Evolutionary conservation across 192 early-diverging fungal genomes (phyloP).

Genomic region (Coemansia sp.): DNA sequence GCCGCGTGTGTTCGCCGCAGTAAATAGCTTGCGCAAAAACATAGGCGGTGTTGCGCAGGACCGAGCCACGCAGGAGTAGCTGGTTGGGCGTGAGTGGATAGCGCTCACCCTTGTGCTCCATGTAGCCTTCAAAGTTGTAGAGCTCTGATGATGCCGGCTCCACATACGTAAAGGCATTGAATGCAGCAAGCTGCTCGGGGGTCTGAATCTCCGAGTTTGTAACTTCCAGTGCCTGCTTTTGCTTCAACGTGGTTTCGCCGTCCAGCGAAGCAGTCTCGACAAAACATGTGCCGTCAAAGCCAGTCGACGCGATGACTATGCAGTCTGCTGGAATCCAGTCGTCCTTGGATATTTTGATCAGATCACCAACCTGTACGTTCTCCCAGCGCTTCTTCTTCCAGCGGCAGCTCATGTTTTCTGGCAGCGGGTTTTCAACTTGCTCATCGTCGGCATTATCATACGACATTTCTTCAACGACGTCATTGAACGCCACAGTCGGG

Average conservation of each 20-base stretch:
- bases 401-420: slow-evolving; percentile 50
- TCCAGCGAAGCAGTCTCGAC: slow-evolving; percentile 86
- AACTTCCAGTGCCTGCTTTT: slow-evolving; percentile 66
- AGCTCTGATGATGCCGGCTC: slow-evolving; percentile 78
- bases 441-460: slow-evolving; percentile 8
- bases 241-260: slow-evolving; percentile 89
- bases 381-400: slow-evolving; percentile 58
- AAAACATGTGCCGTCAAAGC: slow-evolving; percentile 75
- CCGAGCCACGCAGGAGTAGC: slow-evolving; percentile 81
- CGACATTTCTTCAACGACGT: slow-evolving; percentile 29
- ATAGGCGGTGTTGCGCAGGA: slow-evolving; percentile 78
- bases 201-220: slow-evolving; percentile 58
- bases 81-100: slow-evolving; percentile 75
- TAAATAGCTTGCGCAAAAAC: slow-evolving; percentile 77
- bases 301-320: slow-evolving; percentile 67
- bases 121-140: slow-evolving; percentile 81
- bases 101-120: slow-evolving; percentile 60
- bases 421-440: slow-evolving; percentile 28
- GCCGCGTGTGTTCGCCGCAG: slow-evolving; percentile 67
- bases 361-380: slow-evolving; percentile 76
- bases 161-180: slow-evolving; percentile 57
- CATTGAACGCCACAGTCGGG: slow-evolving; percentile 42
- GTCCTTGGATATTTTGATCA: slow-evolving; percentile 72
- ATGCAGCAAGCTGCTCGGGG: slow-evolving; percentile 48
- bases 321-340: slow-evolving; percentile 84